Evolutionary conservation across 768 basidiomycete species (phyloP), one percentile per base, ranked within the genome.

Genomic region (Rhodotorula sphaerocarpa): DNA sequence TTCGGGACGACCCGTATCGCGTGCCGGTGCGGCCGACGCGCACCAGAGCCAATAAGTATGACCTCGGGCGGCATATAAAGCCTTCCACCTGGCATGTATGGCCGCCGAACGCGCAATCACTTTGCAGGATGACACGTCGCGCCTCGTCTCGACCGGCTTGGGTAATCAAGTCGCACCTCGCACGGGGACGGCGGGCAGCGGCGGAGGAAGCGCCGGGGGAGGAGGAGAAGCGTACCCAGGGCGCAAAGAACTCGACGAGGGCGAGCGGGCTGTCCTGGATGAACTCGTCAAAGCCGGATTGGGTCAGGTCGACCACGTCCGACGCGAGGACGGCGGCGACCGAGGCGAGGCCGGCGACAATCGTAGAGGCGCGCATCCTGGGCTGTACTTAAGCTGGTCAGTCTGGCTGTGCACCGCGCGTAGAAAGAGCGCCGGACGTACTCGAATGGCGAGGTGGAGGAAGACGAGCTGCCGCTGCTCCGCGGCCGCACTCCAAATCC

Each of bases 231-330:
- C 67, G 51, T 10, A 71, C 36, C 67, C 70, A 71, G 11, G 70
- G 88, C 31, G 88, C 88, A 74, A 88, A 93, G 84, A 91, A 97
- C 80, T 97, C 93, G 65, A 96, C 87, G 34, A 97, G 81, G 65
- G 68, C 61, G 11, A 72, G 60, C 12, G 58, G 47, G 16, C 18
- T 66, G 36, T 39, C 57, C 21, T 63, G 53, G 33, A 62, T 63
- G n/a, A 65, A 61, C 31, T 59, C 55, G 42, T 58, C 39, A 39
- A 39, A 39, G 36, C 36, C 36, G 16, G 51, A 45, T 55, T 62
- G 52, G 23, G 62, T 88, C 64, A 96, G 78, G 74, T 79, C 85
- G 51, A 90, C 65, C 67, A 99, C 92, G 75, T 97, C 93, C 4
- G 87, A 87, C 5, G 70, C 23, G 34, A 30, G 73, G 31, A 82